Conservation (phyloP, 1,284 basidiomycete species). For the Singerocomus inundabilis region DNA sequence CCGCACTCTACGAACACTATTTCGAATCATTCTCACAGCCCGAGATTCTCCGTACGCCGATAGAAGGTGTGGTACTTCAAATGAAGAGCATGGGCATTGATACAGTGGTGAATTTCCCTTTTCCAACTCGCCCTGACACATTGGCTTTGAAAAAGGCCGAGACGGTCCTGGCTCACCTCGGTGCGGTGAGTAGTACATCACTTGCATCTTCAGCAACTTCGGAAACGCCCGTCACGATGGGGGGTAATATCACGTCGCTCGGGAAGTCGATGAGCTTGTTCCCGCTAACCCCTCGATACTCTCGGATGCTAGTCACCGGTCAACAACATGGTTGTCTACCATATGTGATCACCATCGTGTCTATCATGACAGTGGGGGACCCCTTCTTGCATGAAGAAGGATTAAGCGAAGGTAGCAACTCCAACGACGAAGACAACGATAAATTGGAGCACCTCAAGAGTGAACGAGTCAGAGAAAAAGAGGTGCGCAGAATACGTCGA, state of each 20-base stretch:
- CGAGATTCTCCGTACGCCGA: slow-evolving; percentile 94
- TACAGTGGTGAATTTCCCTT: slow-evolving; percentile 95
- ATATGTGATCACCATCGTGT: slow-evolving; percentile 90
- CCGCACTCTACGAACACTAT: slow-evolving; percentile 87
- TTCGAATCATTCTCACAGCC: slow-evolving; percentile 87
- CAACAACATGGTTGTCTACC: slow-evolving; percentile 91
- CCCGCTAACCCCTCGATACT: slow-evolving; percentile 90
- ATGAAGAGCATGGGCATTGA: slow-evolving; percentile 99
- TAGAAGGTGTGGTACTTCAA: slow-evolving; percentile 95
- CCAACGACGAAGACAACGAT: slow-evolving; percentile 45
- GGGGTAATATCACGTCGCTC: slow-evolving; percentile 80
- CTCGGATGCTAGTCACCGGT: slow-evolving; percentile 92
- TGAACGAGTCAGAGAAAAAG: slow-evolving; percentile 63
- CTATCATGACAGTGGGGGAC: slow-evolving; percentile 92
- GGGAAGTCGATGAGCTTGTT: slow-evolving; percentile 92
- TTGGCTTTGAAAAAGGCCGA: slow-evolving; percentile 80
- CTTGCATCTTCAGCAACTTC: slow-evolving; percentile 26
- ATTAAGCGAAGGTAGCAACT: slow-evolving; percentile 47
- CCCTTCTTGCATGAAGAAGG: slow-evolving; percentile 90
- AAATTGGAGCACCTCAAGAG: slow-evolving; percentile 56
- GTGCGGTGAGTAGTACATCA: slow-evolving; percentile 64
- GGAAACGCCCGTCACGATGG: slow-evolving; percentile 31
- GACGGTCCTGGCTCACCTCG: slow-evolving; percentile 76
- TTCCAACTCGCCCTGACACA: slow-evolving; percentile 95
- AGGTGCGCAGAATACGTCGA: slow-evolving; percentile 61